Percentiles rank a stretch among this genome's conserved stretches.
These are phyloP conservation scores for Amylocarpus encephaloides DNA, from an alignment of 2,329 filamentous ascomycete species.

Conservation along the genomic window DNA sequence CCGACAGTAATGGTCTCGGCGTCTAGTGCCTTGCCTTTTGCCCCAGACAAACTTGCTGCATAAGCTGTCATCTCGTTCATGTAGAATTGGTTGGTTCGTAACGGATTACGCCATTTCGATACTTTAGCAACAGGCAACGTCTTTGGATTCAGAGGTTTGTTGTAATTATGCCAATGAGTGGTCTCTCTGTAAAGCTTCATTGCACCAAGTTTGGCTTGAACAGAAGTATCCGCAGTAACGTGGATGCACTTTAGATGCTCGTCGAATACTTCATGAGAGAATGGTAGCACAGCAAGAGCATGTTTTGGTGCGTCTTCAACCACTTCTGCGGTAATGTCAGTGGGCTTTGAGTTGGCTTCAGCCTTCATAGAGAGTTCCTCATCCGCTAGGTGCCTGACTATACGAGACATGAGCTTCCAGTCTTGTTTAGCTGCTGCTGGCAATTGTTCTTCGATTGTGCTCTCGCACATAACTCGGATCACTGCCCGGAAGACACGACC, in stretches of 20 bases:
- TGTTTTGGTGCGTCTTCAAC: conserved; percentile 14
- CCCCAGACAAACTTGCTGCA: conserved; percentile 62
- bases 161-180: conserved; percentile 58
- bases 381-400: conserved; percentile 31
- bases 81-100: conserved; percentile 48
- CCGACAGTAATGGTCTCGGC: conserved; percentile 56
- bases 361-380: conserved; percentile 29
- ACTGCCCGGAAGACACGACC: conserved; percentile 38
- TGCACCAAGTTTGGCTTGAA: conserved; percentile 17
- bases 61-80: conserved; percentile 64
- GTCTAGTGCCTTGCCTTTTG: conserved; percentile 54
- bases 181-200: conserved; percentile 42
- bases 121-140: conserved; percentile 37
- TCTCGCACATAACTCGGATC: conserved; percentile 26
- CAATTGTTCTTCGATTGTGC: conserved; percentile 14
- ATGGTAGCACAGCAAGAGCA: conserved; percentile 36
- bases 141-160: conserved; percentile 42
- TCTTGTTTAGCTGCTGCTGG: conserved; percentile 19
- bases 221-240: conserved; percentile 31
- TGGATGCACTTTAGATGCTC: conserved; percentile 39
- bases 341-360: conserved; percentile 16
- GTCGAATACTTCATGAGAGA: conserved; percentile 42
- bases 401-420: conserved; percentile 21
- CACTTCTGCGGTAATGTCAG: conserved; percentile 7
- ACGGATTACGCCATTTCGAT: conserved; percentile 31